Evolutionary conservation across 2,329 filamentous ascomycete genomes (phyloP), one percentile per base, ranked within the genome.

Genomic region (Fusarium haematococcum): DNA sequence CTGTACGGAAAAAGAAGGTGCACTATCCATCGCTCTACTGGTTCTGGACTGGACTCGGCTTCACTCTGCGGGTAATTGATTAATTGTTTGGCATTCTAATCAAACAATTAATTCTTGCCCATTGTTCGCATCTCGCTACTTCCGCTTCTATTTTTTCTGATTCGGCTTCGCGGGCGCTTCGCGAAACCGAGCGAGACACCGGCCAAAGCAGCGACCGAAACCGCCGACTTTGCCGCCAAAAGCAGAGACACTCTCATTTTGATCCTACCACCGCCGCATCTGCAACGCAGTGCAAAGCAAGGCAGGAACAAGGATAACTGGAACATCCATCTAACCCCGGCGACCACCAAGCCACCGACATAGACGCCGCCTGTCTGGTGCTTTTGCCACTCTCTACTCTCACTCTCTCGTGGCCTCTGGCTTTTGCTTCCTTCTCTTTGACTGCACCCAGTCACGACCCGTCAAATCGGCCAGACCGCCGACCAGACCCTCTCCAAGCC

Each of bases 271-370:
- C 43, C 68, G 68, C 71, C 71, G 71, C 71, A 74, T 74, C 64
- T 70, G 71, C 71, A 74, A 74, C 71, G 70, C 70, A 70, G n/a
- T 43, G 41, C 41, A 43, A 69, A 52, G 52, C 43, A 65, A 41
- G 18, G 41, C 54, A 43, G 33, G 20, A 27, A 32, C 43, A 54
- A 32, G 35, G 23, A 56, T 64, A 32, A 30, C 30, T 32, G 30
- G 30, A 32, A 32, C 30, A 43, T 69, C 37, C 37, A 39, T 39
- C 37, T 39, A 39, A 39, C 37, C 37, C 37, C 37, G 37, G 37
- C 37, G 41, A 43, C 20, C 7, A 20, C 41, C 41, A 43, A 43
- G 41, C 41, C 41, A 43, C 41, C 41, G 41, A 43, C 41, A 43
- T 43, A 43, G 41, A 43, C 41, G 41, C 41, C 41, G 41, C 6